These are phyloP conservation scores for Xylaria acuta DNA, from an alignment of 495 filamentous ascomycete genomes.

Conservation along the genomic window DNA sequence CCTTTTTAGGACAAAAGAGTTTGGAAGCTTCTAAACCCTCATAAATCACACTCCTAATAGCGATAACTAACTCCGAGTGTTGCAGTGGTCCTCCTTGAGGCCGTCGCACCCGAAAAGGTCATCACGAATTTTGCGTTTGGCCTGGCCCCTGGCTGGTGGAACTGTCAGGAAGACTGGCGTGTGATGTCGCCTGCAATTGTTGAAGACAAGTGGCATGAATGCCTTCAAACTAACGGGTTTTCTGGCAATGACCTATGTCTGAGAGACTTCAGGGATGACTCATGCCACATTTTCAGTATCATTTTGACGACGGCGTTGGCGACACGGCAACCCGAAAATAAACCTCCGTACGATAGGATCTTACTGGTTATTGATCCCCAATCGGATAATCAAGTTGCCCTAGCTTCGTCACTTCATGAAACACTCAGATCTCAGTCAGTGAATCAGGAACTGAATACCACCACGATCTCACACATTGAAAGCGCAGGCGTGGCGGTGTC, in stretches of 20 bases:
- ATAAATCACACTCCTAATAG: too few species aligned
- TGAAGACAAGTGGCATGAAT: constrained; percentile 47
- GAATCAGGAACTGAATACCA: not conserved
- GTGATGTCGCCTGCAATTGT: constrained; percentile 41
- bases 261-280: constrained; percentile 31
- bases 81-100: constrained; percentile 46
- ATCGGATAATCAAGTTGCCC: constrained; percentile 23
- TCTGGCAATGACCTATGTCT: constrained; percentile 50
- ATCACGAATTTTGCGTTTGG: constrained; percentile 50
- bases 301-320: constrained; percentile 43
- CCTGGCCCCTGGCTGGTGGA: constrained; percentile 60
- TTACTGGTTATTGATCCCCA: constrained; percentile 31
- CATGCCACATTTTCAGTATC: constrained; percentile 48
- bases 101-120: constrained; percentile 39
- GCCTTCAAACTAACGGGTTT: constrained; percentile 50
- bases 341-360: constrained; percentile 4
- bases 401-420: constrained; percentile 28
- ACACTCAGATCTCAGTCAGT: not conserved
- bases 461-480: constrained; percentile 24
- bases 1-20: too few species aligned
- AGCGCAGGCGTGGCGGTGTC: constrained; percentile 24
- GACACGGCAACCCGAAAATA: constrained; percentile 10
- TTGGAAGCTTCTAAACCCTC: too few species aligned
- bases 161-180: constrained; percentile 42
- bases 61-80: too few species aligned